Percentiles rank a stretch among this genome's conserved stretches.
phyloP scores from a whole-genome alignment of 495 filamentous ascomycete species.

The Daldinia grandis region DNA sequence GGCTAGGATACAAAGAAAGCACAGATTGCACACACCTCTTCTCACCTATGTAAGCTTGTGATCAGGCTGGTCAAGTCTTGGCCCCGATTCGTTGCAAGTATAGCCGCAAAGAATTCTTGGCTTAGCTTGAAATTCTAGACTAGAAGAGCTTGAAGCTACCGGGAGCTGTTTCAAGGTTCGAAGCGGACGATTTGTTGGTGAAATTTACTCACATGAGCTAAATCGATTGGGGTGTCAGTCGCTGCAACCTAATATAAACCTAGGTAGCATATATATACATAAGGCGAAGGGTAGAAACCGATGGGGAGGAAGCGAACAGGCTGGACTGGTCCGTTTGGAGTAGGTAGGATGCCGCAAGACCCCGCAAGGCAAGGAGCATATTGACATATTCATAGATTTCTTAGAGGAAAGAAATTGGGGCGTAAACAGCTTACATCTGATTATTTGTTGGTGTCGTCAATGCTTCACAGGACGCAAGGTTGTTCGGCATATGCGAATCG shows the following conservation, averaged over 20 bases:
- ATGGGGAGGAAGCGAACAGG: constrained; percentile 14
- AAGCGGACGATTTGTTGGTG: constrained; percentile 7
- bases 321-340: constrained; percentile 17
- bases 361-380: too few species aligned
- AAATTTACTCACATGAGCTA: constrained; percentile 32
- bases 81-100: constrained; percentile 23
- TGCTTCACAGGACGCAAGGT: not conserved
- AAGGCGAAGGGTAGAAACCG: not conserved
- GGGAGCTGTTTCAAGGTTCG: constrained; percentile 16
- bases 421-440: constrained; percentile 7
- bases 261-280: not conserved
- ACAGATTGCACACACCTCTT: constrained; percentile 4
- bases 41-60: constrained; percentile 25
- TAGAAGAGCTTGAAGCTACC: constrained; percentile 1
- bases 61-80: constrained; percentile 18
- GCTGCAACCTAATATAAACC: constrained; percentile 12
- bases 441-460: constrained; percentile 12
- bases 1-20: constrained; percentile 21
- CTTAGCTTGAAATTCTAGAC: constrained; percentile 1
- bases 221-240: constrained; percentile 20
- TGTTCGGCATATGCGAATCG: constrained; percentile 14
- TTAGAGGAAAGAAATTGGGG: constrained; percentile 6
- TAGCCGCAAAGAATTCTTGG: constrained; percentile 19
- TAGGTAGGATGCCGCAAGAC: constrained; percentile 14
- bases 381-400: not conserved